Evolutionary conservation across 225 moss, liverwort and hornwort species (phyloP).

Genomic region (Antitrichia curtipendula): DNA sequence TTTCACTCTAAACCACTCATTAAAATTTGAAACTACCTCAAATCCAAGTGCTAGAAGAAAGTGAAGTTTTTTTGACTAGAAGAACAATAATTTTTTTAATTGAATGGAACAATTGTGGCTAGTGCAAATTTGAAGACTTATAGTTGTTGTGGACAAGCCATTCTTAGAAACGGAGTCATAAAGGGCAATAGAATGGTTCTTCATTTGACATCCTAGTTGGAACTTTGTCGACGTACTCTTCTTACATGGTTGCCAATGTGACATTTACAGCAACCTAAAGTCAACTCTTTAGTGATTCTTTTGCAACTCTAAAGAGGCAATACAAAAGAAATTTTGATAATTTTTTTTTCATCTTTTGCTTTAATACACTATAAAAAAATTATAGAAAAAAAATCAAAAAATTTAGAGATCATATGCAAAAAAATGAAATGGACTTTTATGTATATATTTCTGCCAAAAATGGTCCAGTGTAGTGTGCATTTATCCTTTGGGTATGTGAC

Average conservation of each 20-base stretch:
- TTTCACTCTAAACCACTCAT: not conserved
- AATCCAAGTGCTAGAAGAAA: not conserved
- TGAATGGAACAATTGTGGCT: not conserved
- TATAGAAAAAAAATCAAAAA: too few species aligned
- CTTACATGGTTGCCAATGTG: not conserved
- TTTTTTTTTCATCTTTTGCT: too few species aligned
- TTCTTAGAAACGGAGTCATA: accelerated
- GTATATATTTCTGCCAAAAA: too few species aligned
- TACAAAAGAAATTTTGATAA: too few species aligned
- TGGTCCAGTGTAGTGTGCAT: too few species aligned
- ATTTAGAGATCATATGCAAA: too few species aligned
- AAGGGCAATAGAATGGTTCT: not conserved
- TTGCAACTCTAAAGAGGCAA: too few species aligned
- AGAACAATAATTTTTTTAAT: not conserved
- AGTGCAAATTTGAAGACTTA: accelerated
- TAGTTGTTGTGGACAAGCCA: accelerated
- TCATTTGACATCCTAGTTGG: not conserved
- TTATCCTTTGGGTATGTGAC: too few species aligned
- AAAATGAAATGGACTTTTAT: too few species aligned
- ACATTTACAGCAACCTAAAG: too few species aligned
- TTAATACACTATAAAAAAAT: too few species aligned
- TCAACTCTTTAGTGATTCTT: too few species aligned
- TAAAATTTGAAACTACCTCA: not conserved
- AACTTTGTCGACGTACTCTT: accelerated
- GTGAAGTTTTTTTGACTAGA: not conserved